Conservation (phyloP, 2,329 filamentous ascomycete species). For the Xylaria sp. region DNA sequence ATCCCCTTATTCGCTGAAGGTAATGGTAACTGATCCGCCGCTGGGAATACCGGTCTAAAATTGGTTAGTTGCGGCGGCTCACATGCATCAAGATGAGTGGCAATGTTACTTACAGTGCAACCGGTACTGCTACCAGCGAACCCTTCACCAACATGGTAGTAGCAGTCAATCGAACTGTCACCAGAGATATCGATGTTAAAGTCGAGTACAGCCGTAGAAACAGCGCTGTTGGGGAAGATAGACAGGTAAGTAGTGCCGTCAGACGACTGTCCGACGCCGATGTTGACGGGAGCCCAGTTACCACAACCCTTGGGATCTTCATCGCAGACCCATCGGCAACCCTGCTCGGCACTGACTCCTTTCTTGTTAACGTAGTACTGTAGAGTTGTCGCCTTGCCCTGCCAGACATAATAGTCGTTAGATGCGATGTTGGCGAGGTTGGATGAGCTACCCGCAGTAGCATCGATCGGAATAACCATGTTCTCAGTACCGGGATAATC, state of each 20-base stretch:
- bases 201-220: slow-evolving; percentile 73
- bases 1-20: slow-evolving; percentile 52
- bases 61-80: slow-evolving; percentile 31
- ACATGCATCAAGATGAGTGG: slow-evolving; percentile 29
- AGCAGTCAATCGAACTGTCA: slow-evolving; percentile 69
- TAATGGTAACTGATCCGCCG: slow-evolving; percentile 57
- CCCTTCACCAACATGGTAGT: slow-evolving; percentile 67
- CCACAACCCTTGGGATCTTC: slow-evolving; percentile 66
- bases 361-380: slow-evolving; percentile 97
- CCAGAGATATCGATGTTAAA: slow-evolving; percentile 83
- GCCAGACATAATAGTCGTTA: slow-evolving; percentile 79
- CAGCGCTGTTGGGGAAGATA: slow-evolving; percentile 85
- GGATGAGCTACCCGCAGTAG: slow-evolving; percentile 66
- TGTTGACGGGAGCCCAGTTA: slow-evolving; percentile 88
- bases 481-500: slow-evolving; percentile 94
- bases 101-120: slow-evolving; percentile 77
- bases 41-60: slow-evolving; percentile 56
- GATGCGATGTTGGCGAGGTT: slow-evolving; percentile 80
- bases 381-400: slow-evolving; percentile 79
- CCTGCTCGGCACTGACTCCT: slow-evolving; percentile 72
- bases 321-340: slow-evolving; percentile 77
- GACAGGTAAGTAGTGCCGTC: slow-evolving; percentile 79
- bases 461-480: slow-evolving; percentile 82
- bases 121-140: slow-evolving; percentile 71
- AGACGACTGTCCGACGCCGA: slow-evolving; percentile 76